Evolutionary conservation across 306 rosid species (phyloP), one percentile per base, ranked within the genome.

Genomic region (Citrullus mucosospermus): DNA sequence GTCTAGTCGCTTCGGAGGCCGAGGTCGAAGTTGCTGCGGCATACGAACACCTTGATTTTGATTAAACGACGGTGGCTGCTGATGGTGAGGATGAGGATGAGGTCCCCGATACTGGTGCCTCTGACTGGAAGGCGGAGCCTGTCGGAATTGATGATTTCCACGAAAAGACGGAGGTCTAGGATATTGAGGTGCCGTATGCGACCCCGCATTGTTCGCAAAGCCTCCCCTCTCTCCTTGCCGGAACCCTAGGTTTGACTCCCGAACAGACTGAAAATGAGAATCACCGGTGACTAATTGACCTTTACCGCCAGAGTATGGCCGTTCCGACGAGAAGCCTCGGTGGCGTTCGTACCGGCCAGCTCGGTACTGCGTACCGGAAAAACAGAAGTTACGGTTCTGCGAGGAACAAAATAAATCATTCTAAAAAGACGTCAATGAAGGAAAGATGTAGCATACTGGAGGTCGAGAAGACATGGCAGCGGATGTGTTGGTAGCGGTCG

Each of bases 201-300:
- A 60, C 25, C 60, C 77, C 36, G 80, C 67, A 81, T 76, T 88
- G 86, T 79, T 80, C 82, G 58, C 22, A 77, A 65, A 82, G 82
- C 80, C 69, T 80, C 87, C 87, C 3, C 69, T 44, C 22, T 85
- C 92, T 3, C 86, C 92, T 55, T 63, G 87, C 54, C 91, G 91
- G 86, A 79, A 62, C 66, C 83, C 89, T 62, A 81, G 84, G 79
- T 92, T 91, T 77, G 86, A 82, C 66, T 90, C 92, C 2, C 86
- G 87, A 38, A 88, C 92, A 0, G 97, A 79, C 75, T 20, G 88
- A 63, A 86, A 80, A 79, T 86, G 95, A 0, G 85, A 85, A 36
- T 90, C 95, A 10, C 92, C 93, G 38, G 86, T 80, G 57, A 88
- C 88, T 53, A 82, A 82, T 20, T 79, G 81, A 43, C 79, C 85